These are phyloP conservation scores for Paraphoma sp. DNA, from an alignment of 2,329 filamentous ascomycete species.

Conservation along the genomic window DNA sequence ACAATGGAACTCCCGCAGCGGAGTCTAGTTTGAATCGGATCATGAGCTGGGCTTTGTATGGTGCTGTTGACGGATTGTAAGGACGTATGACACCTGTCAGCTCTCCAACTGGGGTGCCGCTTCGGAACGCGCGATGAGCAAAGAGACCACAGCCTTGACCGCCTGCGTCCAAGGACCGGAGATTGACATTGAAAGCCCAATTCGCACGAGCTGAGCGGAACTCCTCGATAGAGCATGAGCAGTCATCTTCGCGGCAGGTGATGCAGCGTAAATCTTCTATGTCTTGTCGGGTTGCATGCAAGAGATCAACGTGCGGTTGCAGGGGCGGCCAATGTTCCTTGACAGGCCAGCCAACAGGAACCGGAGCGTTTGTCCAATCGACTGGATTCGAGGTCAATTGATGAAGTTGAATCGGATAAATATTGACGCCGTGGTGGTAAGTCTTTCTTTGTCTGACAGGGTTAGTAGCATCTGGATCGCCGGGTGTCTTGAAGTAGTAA, in stretches of 20 bases:
- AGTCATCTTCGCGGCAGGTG: not conserved
- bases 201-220: not conserved
- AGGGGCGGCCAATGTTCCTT: not conserved
- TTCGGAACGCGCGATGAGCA: not conserved
- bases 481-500: not conserved
- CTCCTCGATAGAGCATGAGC: not conserved
- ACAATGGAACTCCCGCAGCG: not conserved
- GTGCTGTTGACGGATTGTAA: not conserved
- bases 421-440: not conserved
- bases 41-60: not conserved
- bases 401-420: not conserved
- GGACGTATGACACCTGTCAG: not conserved
- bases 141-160: not conserved
- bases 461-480: not conserved
- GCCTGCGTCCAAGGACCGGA: not conserved
- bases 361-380: not conserved
- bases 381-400: not conserved
- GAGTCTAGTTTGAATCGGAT: too few relatives aligned
- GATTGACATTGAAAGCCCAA: not conserved
- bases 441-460: not conserved
- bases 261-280: not conserved
- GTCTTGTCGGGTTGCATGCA: not conserved
- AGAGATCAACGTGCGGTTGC: not conserved
- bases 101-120: not conserved
- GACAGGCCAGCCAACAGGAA: not conserved